Percentiles rank a stretch among this genome's conserved stretches.
Evolutionary conservation across 2,329 filamentous ascomycete genomes (phyloP).

Genomic region (Verticillium nonalfalfae): DNA sequence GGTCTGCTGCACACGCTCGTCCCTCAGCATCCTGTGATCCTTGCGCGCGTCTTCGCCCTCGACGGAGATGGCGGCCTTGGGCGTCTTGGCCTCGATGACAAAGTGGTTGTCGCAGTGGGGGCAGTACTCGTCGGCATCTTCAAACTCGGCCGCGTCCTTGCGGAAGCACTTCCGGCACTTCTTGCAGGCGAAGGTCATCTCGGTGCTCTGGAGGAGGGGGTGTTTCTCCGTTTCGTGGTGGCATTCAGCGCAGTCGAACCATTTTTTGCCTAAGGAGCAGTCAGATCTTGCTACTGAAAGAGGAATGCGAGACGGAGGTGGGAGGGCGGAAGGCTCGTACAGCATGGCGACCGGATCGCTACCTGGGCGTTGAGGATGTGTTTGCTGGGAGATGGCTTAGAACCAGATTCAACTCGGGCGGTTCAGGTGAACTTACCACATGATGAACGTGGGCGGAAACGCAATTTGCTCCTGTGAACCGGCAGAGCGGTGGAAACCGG

Average conservation of each 20-base stretch:
- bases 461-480: neutral
- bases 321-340: conserved; percentile 42
- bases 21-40: conserved; percentile 86
- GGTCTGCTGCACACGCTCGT: conserved; percentile 64
- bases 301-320: conserved; percentile 1
- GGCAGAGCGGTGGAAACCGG: neutral
- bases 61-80: conserved; percentile 75
- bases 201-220: conserved; percentile 65
- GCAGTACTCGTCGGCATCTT: conserved; percentile 97
- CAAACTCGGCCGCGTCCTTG: conserved; percentile 86
- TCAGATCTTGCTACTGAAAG: neutral
- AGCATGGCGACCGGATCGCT: conserved; percentile 90
- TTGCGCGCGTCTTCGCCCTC: conserved; percentile 87
- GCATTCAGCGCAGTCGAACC: conserved; percentile 98
- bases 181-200: conserved; percentile 96
- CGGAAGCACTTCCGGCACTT: conserved; percentile 99
- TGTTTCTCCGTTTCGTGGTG: conserved; percentile 78
- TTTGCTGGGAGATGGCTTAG: conserved; percentile 56
- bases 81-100: conserved; percentile 80
- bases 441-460: conserved; percentile 9
- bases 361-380: conserved; percentile 98
- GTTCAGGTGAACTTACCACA: conserved; percentile 27
- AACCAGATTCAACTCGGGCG: neutral
- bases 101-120: conserved; percentile 99
- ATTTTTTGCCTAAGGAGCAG: conserved; percentile 65